Conservation (phyloP, 192 early-diverging fungal genomes). For the Gonapodya prolifera region DNA sequence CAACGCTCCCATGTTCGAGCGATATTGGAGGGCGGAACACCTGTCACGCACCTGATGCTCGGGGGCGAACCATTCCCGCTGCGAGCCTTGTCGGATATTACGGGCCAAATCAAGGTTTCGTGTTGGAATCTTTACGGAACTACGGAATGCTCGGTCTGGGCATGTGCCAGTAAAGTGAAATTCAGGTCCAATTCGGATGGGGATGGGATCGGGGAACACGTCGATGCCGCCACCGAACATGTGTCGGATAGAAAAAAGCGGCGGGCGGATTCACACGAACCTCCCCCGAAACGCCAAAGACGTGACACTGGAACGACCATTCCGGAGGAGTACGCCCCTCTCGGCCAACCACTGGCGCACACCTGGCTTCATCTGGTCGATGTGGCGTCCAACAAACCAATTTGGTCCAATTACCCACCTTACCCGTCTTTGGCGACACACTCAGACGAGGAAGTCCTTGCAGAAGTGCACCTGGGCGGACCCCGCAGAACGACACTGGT, state of each 20-base stretch:
- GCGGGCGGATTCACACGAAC: background rate
- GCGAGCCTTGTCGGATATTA: background rate
- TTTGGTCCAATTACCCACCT: background rate
- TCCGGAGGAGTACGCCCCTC: background rate
- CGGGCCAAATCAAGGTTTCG: background rate
- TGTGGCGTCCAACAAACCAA: background rate
- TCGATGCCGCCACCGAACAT: background rate
- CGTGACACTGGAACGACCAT: background rate
- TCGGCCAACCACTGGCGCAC: background rate
- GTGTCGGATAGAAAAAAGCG: background rate
- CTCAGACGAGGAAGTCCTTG: background rate
- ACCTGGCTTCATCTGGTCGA: background rate
- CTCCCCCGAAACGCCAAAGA: background rate
- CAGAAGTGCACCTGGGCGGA: background rate
- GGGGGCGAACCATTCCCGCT: conserved; percentile 2
- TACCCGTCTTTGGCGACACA: background rate
- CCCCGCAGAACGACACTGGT: background rate
- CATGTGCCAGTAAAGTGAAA: background rate
- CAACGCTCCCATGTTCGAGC: background rate
- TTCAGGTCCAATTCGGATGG: background rate
- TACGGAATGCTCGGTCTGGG: conserved; percentile 1
- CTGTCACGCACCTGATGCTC: background rate
- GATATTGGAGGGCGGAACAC: background rate
- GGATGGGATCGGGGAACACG: background rate
- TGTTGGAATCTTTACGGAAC: background rate